Base-by-base conservation (phyloP, 1,284 basidiomycete genomes). In the Sanghuangporus weigelae region DNA sequence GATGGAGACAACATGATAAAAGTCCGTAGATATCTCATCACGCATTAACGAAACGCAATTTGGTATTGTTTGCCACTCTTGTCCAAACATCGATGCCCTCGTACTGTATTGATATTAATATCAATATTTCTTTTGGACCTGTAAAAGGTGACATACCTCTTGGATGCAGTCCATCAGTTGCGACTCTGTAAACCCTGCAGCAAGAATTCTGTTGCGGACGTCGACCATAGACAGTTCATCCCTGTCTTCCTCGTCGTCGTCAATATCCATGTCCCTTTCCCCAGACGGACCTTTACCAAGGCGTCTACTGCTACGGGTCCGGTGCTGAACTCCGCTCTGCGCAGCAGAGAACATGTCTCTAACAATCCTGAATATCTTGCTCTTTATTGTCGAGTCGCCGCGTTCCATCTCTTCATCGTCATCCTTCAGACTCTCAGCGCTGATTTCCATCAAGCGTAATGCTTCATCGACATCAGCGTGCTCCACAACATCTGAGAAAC, bases 401-500 rank as follows among this genome's bases (percentile, higher is more conserved):
- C 77, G 77, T 36, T 85, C 85, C n/a, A 76, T 76, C 6, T 75
- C 75, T 19, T 89, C 85, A 59, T 86, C 84, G 49, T 96, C 92
- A 55, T 94, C 91, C 66, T 87, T 82, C 69, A 99, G 78, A 70
- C 87, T 92, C 69, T 93, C 91, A 76, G 99, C 99, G 77, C 91
- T 94, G 67, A 93, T 94, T 68, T 96, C 94, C 93, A 99, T 98
- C 67, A 99, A 79, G 40, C 97, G 87, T 63, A 99, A 79, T 1
- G 97, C 97, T 78, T 99, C 97, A 73, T 99, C 95, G 4, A 99
- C 96, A 73, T 99, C 97, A 59, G 84, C 83, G 64, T 89, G 84
- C 57, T 88, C 87, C 35, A 99, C 97, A 7, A 77, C 76, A 69
- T 89, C 84, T 56, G 92, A 86, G 77, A 91, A 93, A 23, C 96